Evolutionary conservation across 768 basidiomycete genomes (phyloP).

Genomic region (Leccinum barrowsii): DNA sequence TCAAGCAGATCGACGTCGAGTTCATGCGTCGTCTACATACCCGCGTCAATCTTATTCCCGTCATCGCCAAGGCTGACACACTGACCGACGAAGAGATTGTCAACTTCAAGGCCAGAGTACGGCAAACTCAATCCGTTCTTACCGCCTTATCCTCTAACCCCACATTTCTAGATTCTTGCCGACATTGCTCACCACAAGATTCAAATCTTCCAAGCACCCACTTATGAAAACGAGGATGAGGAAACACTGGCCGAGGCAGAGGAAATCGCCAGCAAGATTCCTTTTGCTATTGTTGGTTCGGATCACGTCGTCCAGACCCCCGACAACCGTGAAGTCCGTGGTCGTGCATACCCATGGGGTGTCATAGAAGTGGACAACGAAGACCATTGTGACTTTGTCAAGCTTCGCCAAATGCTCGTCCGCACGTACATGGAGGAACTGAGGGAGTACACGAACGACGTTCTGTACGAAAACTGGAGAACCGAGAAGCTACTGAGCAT

Average conservation of each 20-base stretch:
- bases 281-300: slow-evolving; percentile 97
- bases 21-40: slow-evolving; percentile 98
- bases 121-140: slow-evolving; percentile 15
- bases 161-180: slow-evolving; percentile 63
- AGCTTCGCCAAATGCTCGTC: slow-evolving; percentile 98
- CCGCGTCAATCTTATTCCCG: slow-evolving; percentile 96
- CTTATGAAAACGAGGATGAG: slow-evolving; percentile 97
- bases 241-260: slow-evolving; percentile 97
- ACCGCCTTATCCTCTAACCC: neutral
- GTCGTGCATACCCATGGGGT: slow-evolving; percentile 97
- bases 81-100: slow-evolving; percentile 94
- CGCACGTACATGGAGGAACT: slow-evolving; percentile 99
- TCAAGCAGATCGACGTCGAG: slow-evolving; percentile 98
- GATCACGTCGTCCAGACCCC: slow-evolving; percentile 76
- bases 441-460: slow-evolving; percentile 93
- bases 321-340: slow-evolving; percentile 90
- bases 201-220: slow-evolving; percentile 96
- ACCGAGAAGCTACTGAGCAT: slow-evolving; percentile 93
- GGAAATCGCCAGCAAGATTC: slow-evolving; percentile 97
- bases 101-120: slow-evolving; percentile 89
- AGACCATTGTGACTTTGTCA: slow-evolving; percentile 98
- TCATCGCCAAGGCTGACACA: slow-evolving; percentile 98
- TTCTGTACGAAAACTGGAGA: slow-evolving; percentile 97
- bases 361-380: slow-evolving; percentile 99
- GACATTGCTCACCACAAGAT: slow-evolving; percentile 96